Conservation (phyloP, 768 basidiomycete genomes). For the Austroboletus eburneus region DNA sequence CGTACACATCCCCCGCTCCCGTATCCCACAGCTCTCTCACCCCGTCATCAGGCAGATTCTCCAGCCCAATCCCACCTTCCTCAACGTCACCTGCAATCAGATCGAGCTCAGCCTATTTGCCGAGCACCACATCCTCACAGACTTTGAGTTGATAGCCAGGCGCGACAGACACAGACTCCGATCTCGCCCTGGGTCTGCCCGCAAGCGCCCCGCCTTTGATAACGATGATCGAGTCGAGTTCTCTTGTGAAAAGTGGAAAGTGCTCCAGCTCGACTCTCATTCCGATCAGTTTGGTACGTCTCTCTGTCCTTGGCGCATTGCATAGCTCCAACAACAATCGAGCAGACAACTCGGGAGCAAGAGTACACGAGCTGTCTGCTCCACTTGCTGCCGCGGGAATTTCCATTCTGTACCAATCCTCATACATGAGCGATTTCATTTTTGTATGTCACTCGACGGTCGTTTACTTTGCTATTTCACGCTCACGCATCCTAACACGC, state of each 20-base stretch:
- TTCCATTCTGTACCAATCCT: constrained; percentile 78
- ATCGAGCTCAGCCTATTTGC: constrained; percentile 76
- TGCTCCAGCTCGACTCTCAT: constrained; percentile 79
- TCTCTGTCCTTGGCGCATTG: not conserved
- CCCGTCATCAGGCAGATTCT: constrained; percentile 68
- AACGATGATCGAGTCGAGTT: constrained; percentile 56
- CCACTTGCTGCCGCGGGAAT: constrained; percentile 74
- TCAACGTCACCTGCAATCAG: constrained; percentile 75
- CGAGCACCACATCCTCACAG: constrained; percentile 49
- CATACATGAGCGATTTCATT: constrained; percentile 80
- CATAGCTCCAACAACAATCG: constrained; percentile 5
- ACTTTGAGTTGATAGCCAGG: constrained; percentile 59
- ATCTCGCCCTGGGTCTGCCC: constrained; percentile 33
- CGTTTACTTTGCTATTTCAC: not conserved
- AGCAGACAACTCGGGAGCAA: constrained; percentile 63
- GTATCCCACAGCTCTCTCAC: constrained; percentile 53
- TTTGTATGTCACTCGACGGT: constrained; percentile 48
- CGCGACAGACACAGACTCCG: constrained; percentile 49
- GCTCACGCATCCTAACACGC: not conserved
- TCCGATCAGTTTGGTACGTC: constrained; percentile 61
- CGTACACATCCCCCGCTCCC: constrained; percentile 70
- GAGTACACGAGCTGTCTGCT: constrained; percentile 72
- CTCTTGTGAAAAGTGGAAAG: constrained; percentile 72
- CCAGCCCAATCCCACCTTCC: constrained; percentile 59
- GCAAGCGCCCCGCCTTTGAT: constrained; percentile 18